A percentile compares a stretch with the other conserved stretches of the same genome.
Conservation (phyloP, 2,329 filamentous ascomycete species). For the Trichophyton schoenleinii region DNA sequence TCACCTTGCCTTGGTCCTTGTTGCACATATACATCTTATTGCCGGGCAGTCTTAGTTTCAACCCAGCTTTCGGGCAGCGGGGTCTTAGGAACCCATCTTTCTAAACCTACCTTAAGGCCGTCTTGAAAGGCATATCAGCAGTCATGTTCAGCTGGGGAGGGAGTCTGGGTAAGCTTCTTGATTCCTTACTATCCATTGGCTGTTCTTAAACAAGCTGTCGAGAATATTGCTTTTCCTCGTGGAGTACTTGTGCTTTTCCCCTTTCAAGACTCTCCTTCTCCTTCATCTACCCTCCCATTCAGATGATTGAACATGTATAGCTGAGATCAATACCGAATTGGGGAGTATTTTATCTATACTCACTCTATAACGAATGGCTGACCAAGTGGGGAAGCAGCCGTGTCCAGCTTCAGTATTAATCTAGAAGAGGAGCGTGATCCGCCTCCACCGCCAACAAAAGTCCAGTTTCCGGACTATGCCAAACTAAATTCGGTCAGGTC, state of each 20-base stretch:
- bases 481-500: not conserved
- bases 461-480: conserved; percentile 40
- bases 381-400: conserved; percentile 10
- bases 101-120: not conserved
- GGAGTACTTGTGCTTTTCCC: not conserved
- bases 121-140: not conserved
- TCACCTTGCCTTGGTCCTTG: not conserved
- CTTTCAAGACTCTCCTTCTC: not conserved
- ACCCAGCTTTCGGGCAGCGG: not conserved
- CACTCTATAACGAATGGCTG: not conserved
- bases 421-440: conserved; percentile 35
- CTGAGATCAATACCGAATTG: not conserved
- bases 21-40: not conserved
- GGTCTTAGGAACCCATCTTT: not conserved
- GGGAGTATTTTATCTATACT: not conserved
- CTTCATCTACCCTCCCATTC: not conserved
- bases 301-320: not conserved
- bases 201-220: not conserved
- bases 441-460: conserved; percentile 37
- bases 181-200: not conserved
- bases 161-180: conserved; percentile 11
- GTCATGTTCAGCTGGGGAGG: conserved; percentile 15
- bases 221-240: not conserved
- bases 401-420: conserved; percentile 23
- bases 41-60: not conserved